phyloP scores from a whole-genome alignment of 2,329 filamentous ascomycete genomes.

The Madurella fahalii region DNA sequence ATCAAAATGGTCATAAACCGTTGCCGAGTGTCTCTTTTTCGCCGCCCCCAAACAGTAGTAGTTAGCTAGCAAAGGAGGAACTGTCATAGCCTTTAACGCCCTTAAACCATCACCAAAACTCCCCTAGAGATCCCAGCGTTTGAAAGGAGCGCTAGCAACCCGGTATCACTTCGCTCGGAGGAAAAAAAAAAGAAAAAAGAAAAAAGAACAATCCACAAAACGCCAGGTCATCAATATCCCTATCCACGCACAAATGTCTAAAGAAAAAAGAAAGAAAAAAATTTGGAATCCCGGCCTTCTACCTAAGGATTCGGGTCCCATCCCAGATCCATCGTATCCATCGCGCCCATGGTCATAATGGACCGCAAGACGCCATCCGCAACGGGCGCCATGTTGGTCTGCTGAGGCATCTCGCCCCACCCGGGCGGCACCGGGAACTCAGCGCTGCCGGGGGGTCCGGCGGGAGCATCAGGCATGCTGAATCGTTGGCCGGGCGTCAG shows the following conservation, averaged over 20 bases:
- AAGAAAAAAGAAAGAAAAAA: no score
- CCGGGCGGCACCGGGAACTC: constrained; percentile 41
- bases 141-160: background rate
- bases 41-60: background rate
- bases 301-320: constrained; percentile 38
- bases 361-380: constrained; percentile 55
- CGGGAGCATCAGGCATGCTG: constrained; percentile 29
- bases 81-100: background rate
- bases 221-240: background rate
- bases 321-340: constrained; percentile 55
- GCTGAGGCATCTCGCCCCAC: constrained; percentile 42
- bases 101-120: background rate
- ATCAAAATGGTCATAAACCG: background rate
- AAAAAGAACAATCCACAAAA: background rate
- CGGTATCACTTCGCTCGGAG: background rate
- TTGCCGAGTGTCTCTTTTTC: background rate
- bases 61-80: background rate
- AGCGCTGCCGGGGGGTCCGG: constrained; percentile 1
- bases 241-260: background rate
- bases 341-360: constrained; percentile 55
- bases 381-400: constrained; percentile 50
- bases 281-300: no score
- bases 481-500: constrained; percentile 35
- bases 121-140: background rate
- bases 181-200: background rate